phyloP scores from a whole-genome alignment of 1,284 basidiomycete genomes.

The Sutorius eximius region DNA sequence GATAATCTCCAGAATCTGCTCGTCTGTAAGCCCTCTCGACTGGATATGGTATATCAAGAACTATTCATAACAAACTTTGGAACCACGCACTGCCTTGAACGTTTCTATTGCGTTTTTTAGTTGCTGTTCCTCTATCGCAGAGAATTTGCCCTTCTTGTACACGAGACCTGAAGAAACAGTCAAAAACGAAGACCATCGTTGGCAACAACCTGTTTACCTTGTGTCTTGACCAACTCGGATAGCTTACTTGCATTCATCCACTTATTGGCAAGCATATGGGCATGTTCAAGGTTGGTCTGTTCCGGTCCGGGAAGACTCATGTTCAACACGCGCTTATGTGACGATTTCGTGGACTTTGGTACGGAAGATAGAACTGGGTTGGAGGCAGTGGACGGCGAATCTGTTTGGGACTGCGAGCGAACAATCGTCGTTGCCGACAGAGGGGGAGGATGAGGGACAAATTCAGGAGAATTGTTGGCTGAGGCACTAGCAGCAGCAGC shows the following conservation, averaged over 20 bases:
- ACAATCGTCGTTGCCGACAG: conserved; percentile 18
- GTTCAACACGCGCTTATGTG: conserved; percentile 33
- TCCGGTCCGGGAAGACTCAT: conserved; percentile 35
- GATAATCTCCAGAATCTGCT: conserved; percentile 61
- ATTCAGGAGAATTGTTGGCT: conserved; percentile 31
- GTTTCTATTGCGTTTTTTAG: conserved; percentile 61
- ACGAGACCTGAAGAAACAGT: conserved; percentile 55
- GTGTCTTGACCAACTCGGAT: conserved; percentile 59
- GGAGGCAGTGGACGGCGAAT: conserved; percentile 47
- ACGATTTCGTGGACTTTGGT: conserved; percentile 40
- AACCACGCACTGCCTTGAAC: conserved; percentile 54
- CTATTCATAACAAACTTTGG: background rate
- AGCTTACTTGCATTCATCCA: conserved; percentile 72
- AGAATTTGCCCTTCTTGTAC: conserved; percentile 84
- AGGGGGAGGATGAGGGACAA: conserved; percentile 37
- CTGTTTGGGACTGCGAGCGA: conserved; percentile 23
- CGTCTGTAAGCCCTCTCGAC: conserved; percentile 48
- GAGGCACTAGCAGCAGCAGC: conserved; percentile 47
- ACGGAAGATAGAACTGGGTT: conserved; percentile 36
- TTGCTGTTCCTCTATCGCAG: conserved; percentile 68
- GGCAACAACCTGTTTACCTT: conserved; percentile 47
- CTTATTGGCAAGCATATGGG: conserved; percentile 61
- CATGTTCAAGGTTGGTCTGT: conserved; percentile 45
- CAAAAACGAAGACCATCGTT: conserved; percentile 5
- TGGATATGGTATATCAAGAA: conserved; percentile 29